Evolutionary conservation across 2,329 filamentous ascomycete genomes (phyloP), one percentile per base, ranked within the genome.

Genomic region (Cyanodermella asteris): DNA sequence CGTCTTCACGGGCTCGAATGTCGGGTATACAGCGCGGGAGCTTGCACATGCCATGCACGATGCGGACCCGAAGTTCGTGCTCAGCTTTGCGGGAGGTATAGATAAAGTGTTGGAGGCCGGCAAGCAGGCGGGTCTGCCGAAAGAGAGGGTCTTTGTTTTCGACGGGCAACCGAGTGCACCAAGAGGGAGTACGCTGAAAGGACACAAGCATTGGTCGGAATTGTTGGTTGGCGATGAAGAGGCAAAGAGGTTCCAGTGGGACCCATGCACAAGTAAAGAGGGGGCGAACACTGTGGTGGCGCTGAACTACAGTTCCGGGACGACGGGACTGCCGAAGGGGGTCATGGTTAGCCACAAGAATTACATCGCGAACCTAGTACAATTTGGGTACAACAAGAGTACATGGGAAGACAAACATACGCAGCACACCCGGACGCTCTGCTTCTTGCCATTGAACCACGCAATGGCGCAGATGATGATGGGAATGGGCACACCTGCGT

Each of bases 311-410:
- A 29, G 26, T 12, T 28, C 24, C 7, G 31, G 31, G 7, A 82
- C 74, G 1, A 90, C 80, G 0, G 78, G 80, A 5, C 58, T 80
- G 4, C 76, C 78, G 7, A 90, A 90, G 44, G 80, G 80, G 7
- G 78, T 87, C 9, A 68, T 75, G 47, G 73, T 87, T 34, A 67
- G 69, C n/a, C 78, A 90, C 46, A 53, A 56, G 31, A 74, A 78
- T 36, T 76, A 78, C 38, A 62, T 81, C 21, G 60, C 75, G 32
- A 84, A 84, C 41, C 61, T 66, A 34, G 38, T 53, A 9, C 67
- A 74, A 30, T n/a, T n/a, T n/a, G n/a, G n/a, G n/a, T n/a, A n/a
- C n/a, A n/a, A n/a, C 15, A 28, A 20, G 18, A 14, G n/a, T 28
- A 22, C 18, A 17, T 21, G 20, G 13, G 9, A 14, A 2, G 8